Conservation (phyloP, 176 grass and related monocot genomes). For the Musa itinerans region DNA sequence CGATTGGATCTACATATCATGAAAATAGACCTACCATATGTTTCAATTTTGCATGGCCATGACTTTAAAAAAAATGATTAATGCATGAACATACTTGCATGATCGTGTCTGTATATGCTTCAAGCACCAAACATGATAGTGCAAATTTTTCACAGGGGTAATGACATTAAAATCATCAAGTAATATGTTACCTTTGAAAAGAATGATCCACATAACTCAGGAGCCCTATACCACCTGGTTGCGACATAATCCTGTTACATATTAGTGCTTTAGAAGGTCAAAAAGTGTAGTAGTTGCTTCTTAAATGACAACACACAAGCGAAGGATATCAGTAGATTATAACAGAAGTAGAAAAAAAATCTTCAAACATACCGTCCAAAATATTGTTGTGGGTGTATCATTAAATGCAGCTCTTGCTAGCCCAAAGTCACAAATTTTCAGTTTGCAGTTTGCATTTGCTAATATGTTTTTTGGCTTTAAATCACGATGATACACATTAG, state of each 20-base stretch:
- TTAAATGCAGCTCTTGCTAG: conserved; percentile 92
- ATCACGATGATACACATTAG: conserved; percentile 98
- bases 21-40: not conserved
- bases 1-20: not conserved
- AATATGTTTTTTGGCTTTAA: conserved; percentile 98
- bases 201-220: conserved; percentile 92
- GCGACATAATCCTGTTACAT: conserved; percentile 90
- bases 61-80: not conserved
- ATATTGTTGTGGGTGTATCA: conserved; percentile 74
- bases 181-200: conserved; percentile 74
- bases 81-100: not conserved
- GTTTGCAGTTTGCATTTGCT: conserved; percentile 97
- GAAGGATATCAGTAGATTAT: not conserved
- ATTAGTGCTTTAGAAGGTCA: conserved; percentile 1
- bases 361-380: conserved; percentile 75
- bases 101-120: not conserved
- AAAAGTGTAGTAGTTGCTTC: not conserved
- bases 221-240: conserved; percentile 97
- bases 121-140: not conserved
- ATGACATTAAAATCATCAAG: not conserved
- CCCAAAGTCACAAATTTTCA: conserved; percentile 98
- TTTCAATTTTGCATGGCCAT: not conserved
- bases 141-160: not conserved
- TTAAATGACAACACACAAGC: not conserved
- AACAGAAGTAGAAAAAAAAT: not conserved